Evolutionary conservation across 2,329 filamentous ascomycete species (phyloP).

Genomic region (Colletotrichum abscissum): DNA sequence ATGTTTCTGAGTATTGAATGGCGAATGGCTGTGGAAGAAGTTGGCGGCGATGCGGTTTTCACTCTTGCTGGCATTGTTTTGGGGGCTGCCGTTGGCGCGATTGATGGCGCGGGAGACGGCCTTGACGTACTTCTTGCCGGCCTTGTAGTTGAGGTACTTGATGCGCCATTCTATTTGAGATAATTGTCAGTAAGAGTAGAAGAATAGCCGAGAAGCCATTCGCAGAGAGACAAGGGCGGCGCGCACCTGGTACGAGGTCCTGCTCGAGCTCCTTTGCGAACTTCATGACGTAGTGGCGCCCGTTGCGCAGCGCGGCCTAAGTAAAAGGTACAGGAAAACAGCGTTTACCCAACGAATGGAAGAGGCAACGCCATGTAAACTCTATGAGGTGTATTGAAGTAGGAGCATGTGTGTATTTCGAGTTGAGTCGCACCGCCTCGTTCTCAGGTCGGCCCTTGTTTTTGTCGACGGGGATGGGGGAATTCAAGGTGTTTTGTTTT

Average conservation of each 20-base stretch:
- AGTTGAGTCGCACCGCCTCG: neutral
- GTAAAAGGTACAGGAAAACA: neutral
- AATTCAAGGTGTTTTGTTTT: neutral
- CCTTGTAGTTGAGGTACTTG: constrained; percentile 96
- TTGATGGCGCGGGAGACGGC: constrained; percentile 79
- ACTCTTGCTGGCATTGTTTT: constrained; percentile 1
- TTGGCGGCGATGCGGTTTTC: constrained; percentile 13
- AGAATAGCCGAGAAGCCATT: neutral
- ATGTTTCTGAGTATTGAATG: constrained; percentile 11
- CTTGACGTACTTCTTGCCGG: constrained; percentile 94
- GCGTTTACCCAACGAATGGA: neutral
- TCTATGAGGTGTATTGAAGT: neutral
- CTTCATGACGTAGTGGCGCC: constrained; percentile 62
- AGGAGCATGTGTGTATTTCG: neutral
- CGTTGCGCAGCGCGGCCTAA: constrained; percentile 3
- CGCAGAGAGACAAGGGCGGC: constrained; percentile 2
- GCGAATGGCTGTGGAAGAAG: constrained; percentile 19
- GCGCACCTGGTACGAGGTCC: constrained; percentile 82
- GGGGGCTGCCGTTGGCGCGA: constrained; percentile 52
- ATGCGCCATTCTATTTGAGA: constrained; percentile 79
- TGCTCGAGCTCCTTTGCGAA: constrained; percentile 84
- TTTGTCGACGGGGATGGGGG: neutral
- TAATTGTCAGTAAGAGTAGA: neutral
- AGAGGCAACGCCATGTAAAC: constrained; percentile 24
- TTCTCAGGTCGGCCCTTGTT: neutral